These are phyloP conservation scores for Coemansia sp. DNA, from an alignment of 192 early-diverging fungal species.

Conservation along the genomic window DNA sequence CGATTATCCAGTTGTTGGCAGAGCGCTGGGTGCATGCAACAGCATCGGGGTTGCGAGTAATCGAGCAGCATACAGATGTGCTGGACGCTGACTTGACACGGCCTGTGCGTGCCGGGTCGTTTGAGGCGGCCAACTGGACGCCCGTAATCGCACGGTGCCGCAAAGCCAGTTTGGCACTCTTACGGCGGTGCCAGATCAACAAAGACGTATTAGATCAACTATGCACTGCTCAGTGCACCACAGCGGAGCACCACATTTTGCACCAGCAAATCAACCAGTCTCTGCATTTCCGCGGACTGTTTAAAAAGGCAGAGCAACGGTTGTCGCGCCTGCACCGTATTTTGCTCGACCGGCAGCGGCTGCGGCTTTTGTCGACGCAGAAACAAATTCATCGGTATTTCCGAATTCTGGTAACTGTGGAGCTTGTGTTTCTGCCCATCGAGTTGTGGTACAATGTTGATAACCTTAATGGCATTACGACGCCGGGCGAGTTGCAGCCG, in stretches of 20 bases:
- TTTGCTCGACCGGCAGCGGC: constrained; percentile 43
- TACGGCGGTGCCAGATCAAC: constrained; percentile 43
- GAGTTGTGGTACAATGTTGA: constrained; percentile 51
- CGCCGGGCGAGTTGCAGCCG: constrained; percentile 36
- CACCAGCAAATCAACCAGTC: constrained; percentile 11
- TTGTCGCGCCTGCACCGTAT: constrained; percentile 44
- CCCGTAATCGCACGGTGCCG: constrained; percentile 49
- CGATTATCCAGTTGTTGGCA: constrained; percentile 19
- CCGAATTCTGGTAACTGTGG: constrained; percentile 36
- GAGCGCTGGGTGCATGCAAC: constrained; percentile 33
- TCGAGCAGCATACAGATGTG: constrained; percentile 25
- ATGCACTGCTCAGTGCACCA: constrained; percentile 12
- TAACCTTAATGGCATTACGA: constrained; percentile 44
- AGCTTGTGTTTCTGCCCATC: constrained; percentile 46
- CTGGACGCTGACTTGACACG: constrained; percentile 40
- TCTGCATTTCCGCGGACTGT: constrained; percentile 10
- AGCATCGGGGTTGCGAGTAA: constrained; percentile 7
- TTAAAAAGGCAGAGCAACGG: constrained; percentile 40
- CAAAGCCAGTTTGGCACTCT: constrained; percentile 41
- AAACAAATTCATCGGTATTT: constrained; percentile 44
- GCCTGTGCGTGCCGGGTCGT: constrained; percentile 20
- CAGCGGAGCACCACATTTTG: constrained; percentile 7
- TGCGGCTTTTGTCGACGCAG: constrained; percentile 32
- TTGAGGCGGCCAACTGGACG: constrained; percentile 42
- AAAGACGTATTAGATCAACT: constrained; percentile 29